Evolutionary conservation across 2,329 filamentous ascomycete species (phyloP).

Genomic region (Ascochyta koolunga): DNA sequence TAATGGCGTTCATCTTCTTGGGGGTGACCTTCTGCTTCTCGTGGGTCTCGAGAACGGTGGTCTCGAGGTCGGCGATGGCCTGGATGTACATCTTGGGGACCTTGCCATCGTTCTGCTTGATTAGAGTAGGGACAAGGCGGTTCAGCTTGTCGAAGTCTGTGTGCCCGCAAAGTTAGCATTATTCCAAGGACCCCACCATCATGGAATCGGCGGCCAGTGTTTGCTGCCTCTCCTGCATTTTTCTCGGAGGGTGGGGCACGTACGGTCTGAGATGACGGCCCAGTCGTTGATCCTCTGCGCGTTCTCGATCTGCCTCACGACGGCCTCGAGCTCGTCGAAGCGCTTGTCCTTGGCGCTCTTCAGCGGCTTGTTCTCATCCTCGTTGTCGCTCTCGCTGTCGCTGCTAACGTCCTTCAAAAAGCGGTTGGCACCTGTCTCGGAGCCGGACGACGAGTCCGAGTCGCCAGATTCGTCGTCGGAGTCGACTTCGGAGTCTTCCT

Average conservation of each 20-base stretch:
- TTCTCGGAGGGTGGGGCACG: conserved; percentile 41
- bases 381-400: conserved; percentile 81
- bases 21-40: conserved; percentile 94
- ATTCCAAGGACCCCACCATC: conserved; percentile 9
- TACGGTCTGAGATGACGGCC: conserved; percentile 89
- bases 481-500: conserved; percentile 56
- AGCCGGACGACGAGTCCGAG: conserved; percentile 60
- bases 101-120: conserved; percentile 69
- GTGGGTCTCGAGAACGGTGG: conserved; percentile 89
- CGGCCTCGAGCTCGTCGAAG: conserved; percentile 88
- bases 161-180: conserved; percentile 25
- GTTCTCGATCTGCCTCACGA: conserved; percentile 91
- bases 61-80: conserved; percentile 90
- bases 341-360: conserved; percentile 99
- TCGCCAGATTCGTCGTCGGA: conserved; percentile 62
- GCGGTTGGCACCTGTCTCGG: conserved; percentile 73
- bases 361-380: conserved; percentile 83
- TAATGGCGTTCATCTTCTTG: conserved; percentile 99
- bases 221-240: not conserved
- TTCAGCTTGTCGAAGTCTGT: conserved; percentile 94
- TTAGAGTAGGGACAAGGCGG: conserved; percentile 70
- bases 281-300: conserved; percentile 97
- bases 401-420: conserved; percentile 85
- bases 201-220: conserved; percentile 8
- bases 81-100: conserved; percentile 92